Percentiles rank a stretch among this genome's conserved stretches.
phyloP scores from a whole-genome alignment of 352 stramenopile genomes.

The Pythium scleroteichum region DNA sequence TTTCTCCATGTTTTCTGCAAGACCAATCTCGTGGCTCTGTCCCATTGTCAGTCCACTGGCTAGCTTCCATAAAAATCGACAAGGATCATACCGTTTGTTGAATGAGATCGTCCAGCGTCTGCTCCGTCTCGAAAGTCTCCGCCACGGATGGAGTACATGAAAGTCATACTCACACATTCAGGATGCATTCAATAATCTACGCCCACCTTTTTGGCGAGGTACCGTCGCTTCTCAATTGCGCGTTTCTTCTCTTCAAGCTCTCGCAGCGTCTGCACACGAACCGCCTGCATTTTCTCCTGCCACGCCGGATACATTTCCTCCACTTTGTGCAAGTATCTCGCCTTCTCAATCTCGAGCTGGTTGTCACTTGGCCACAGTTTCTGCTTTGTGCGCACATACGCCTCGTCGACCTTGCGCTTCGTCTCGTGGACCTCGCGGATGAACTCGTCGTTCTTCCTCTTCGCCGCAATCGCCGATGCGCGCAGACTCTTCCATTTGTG shows the following conservation, averaged over 20 bases:
- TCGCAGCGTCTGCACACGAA: constrained; percentile 53
- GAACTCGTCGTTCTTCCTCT: constrained; percentile 70
- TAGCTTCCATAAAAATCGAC: not conserved
- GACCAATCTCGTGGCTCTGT: constrained; percentile 71
- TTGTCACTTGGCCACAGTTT: constrained; percentile 44
- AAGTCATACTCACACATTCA: not conserved
- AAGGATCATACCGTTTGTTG: constrained; percentile 49
- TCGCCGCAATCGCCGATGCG: constrained; percentile 38
- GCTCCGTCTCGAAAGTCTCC: constrained; percentile 83
- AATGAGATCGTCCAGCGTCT: constrained; percentile 68
- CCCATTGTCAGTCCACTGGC: not conserved
- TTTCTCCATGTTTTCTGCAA: constrained; percentile 72
- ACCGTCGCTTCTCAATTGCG: constrained; percentile 61
- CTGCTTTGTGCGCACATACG: constrained; percentile 37
- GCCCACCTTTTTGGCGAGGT: constrained; percentile 70
- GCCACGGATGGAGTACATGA: not conserved
- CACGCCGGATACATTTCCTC: constrained; percentile 73
- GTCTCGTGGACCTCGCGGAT: constrained; percentile 47
- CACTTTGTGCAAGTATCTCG: constrained; percentile 54
- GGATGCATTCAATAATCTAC: not conserved
- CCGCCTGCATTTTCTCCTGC: constrained; percentile 61
- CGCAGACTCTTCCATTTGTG: constrained; percentile 66
- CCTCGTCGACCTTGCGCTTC: constrained; percentile 54
- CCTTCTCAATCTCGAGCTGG: constrained; percentile 62
- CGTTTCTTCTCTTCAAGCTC: constrained; percentile 78